Percentiles rank a stretch among this genome's conserved stretches.
Evolutionary conservation across 345 rosid genomes (phyloP).

Genomic region (Rhizophora mangle): DNA sequence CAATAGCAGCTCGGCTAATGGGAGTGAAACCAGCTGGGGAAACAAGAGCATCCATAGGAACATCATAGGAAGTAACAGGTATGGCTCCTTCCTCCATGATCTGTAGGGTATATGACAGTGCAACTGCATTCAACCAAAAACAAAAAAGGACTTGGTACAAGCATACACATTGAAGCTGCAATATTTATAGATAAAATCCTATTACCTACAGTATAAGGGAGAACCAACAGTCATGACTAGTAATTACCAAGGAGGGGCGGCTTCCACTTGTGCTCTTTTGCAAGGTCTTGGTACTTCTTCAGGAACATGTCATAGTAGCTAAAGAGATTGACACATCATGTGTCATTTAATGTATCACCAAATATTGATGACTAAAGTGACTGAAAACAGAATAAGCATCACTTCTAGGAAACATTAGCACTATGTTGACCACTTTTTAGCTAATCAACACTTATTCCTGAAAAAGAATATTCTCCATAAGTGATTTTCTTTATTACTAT

Average conservation of each 20-base stretch:
- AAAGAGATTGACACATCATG: no score
- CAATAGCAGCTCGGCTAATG: not conserved
- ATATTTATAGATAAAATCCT: no score
- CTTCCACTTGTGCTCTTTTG: not conserved
- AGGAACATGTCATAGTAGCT: constrained; percentile 1
- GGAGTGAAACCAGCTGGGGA: not conserved
- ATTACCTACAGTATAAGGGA: not conserved
- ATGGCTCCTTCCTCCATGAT: not conserved
- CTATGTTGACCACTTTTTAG: no score
- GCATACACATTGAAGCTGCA: no score
- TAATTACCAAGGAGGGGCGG: not conserved
- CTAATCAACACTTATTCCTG: no score
- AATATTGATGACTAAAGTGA: no score
- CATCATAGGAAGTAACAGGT: not conserved
- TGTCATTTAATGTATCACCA: no score
- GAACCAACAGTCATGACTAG: not conserved
- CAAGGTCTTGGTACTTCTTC: not conserved
- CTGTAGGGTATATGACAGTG: constrained; percentile 1
- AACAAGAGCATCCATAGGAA: not conserved
- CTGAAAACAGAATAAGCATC: no score
- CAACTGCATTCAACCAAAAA: not conserved
- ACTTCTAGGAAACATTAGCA: no score
- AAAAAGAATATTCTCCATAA: no score
- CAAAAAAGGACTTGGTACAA: not conserved
- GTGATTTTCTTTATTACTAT: no score